phyloP scores from a whole-genome alignment of 768 basidiomycete species.

The Pleurotus tuoliensis region DNA sequence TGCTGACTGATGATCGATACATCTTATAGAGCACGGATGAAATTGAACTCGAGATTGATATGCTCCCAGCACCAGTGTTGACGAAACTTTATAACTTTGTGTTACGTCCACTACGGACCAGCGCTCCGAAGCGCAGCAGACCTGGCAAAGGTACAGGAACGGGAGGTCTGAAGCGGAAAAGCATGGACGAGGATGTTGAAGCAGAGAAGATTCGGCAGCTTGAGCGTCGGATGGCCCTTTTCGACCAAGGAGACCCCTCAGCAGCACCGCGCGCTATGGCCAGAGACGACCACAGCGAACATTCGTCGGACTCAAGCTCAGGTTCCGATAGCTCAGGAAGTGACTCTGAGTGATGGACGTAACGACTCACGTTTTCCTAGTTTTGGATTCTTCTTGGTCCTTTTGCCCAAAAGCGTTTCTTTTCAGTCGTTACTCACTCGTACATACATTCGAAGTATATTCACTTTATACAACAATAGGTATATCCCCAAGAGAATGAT shows the following conservation, averaged over 20 bases:
- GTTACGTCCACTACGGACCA: slow-evolving; percentile 69
- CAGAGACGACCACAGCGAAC: slow-evolving; percentile 59
- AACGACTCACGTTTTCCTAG: slow-evolving; percentile 13
- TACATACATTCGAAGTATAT: slow-evolving; percentile 18
- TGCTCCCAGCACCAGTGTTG: slow-evolving; percentile 80
- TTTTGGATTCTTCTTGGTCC: slow-evolving; percentile 12
- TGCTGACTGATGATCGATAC: slow-evolving; percentile 13
- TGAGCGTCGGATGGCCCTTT: slow-evolving; percentile 83
- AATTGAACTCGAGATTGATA: slow-evolving; percentile 97
- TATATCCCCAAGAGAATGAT: slow-evolving; percentile 27
- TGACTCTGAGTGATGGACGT: slow-evolving; percentile 64
- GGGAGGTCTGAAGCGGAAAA: slow-evolving; percentile 88
- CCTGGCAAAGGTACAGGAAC: slow-evolving; percentile 79
- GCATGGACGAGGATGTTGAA: slow-evolving; percentile 96
- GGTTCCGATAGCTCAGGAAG: slow-evolving; percentile 78
- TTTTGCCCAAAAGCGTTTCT: slow-evolving; percentile 13
- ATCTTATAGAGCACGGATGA: slow-evolving; percentile 80
- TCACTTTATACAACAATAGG: slow-evolving; percentile 36
- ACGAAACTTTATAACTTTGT: slow-evolving; percentile 96
- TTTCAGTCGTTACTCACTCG: slow-evolving; percentile 7
- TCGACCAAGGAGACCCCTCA: slow-evolving; percentile 57
- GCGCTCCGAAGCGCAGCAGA: slow-evolving; percentile 60
- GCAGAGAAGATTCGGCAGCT: slow-evolving; percentile 91
- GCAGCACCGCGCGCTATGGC: slow-evolving; percentile 28
- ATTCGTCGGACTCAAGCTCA: slow-evolving; percentile 76